A percentile compares a stretch with the other conserved stretches of the same genome.
These are phyloP conservation scores for Botryotinia globosa DNA, from an alignment of 2,329 filamentous ascomycete genomes.

Conservation along the genomic window DNA sequence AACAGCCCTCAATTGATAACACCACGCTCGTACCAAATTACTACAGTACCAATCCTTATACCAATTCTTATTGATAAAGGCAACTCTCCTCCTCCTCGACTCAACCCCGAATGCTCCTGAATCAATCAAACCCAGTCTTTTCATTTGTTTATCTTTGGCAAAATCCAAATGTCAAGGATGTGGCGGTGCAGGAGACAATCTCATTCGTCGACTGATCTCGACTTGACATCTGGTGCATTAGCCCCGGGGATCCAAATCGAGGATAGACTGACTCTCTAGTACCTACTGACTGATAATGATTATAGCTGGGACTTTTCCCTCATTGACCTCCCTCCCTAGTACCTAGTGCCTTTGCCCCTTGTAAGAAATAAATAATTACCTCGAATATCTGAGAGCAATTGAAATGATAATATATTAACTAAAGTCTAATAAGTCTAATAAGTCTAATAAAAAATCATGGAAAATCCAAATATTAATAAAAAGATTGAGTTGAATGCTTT, in stretches of 20 bases:
- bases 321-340: not conserved
- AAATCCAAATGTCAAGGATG: not conserved
- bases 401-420: too few relatives aligned
- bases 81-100: too few relatives aligned
- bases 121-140: not conserved
- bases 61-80: not conserved
- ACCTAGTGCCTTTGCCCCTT: not conserved
- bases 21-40: not conserved
- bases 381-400: not conserved
- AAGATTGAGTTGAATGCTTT: too few relatives aligned
- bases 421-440: too few relatives aligned
- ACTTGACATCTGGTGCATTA: not conserved
- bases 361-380: not conserved
- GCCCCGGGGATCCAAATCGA: not conserved
- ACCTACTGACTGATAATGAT: not conserved
- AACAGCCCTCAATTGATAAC: not conserved
- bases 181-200: not conserved
- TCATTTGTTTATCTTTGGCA: not conserved
- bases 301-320: not conserved
- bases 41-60: too few relatives aligned
- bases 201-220: not conserved
- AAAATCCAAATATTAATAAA: too few relatives aligned
- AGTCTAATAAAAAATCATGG: too few relatives aligned
- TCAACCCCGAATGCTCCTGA: not conserved
- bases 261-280: not conserved